Evolutionary conservation across 352 stramenopile genomes (phyloP).

Genomic region (Phytopythium delawarense): DNA sequence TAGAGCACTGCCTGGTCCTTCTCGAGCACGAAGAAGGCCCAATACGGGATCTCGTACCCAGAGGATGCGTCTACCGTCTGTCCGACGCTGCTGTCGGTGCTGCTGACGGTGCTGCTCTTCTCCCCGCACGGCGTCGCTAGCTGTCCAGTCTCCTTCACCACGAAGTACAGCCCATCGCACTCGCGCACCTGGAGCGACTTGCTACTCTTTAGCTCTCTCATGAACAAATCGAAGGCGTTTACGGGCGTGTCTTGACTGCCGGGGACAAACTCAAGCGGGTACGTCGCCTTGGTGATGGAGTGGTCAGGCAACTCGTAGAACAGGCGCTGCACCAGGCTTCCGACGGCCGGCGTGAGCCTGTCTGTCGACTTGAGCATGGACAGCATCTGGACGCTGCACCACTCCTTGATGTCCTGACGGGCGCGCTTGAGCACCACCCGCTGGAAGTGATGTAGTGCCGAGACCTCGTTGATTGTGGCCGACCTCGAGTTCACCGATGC

Average conservation of each 20-base stretch:
- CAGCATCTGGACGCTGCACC: slow-evolving; percentile 79
- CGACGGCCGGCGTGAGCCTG: slow-evolving; percentile 62
- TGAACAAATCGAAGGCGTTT: slow-evolving; percentile 56
- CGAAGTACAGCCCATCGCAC: slow-evolving; percentile 68
- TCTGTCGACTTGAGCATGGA: slow-evolving; percentile 65
- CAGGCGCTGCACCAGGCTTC: slow-evolving; percentile 58
- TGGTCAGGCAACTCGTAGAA: slow-evolving; percentile 64
- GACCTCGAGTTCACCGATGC: slow-evolving; percentile 9
- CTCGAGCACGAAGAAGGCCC: slow-evolving; percentile 71
- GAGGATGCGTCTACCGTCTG: background rate
- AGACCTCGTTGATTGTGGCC: slow-evolving; percentile 29
- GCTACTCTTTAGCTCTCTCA: slow-evolving; percentile 47
- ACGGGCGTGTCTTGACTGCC: slow-evolving; percentile 50
- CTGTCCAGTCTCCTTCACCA: slow-evolving; percentile 29
- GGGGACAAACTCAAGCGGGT: slow-evolving; percentile 69
- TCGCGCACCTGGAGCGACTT: slow-evolving; percentile 43
- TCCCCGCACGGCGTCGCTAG: background rate
- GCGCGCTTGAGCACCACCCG: slow-evolving; percentile 62
- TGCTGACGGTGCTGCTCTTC: background rate
- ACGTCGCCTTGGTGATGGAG: slow-evolving; percentile 58
- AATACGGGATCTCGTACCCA: slow-evolving; percentile 63
- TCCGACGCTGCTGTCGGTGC: background rate
- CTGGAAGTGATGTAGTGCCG: slow-evolving; percentile 68
- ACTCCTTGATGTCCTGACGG: slow-evolving; percentile 77
- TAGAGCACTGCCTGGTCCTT: slow-evolving; percentile 45